Evolutionary conservation across 2,329 filamentous ascomycete species (phyloP), one percentile per base, ranked within the genome.

Genomic region (Calonectria pauciramosa): DNA sequence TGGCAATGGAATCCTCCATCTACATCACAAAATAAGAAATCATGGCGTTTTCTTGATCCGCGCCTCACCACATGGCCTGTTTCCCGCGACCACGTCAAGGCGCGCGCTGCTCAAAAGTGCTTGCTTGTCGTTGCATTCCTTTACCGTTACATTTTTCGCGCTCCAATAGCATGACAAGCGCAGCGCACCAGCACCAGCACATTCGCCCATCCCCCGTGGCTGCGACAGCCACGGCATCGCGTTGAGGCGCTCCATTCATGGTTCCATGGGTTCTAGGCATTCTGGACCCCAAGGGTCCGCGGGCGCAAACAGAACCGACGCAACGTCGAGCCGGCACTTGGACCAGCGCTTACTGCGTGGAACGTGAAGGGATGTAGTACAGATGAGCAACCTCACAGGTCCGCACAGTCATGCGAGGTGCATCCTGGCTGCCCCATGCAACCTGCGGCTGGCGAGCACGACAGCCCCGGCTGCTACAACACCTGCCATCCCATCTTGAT

Each of bases 61-160:
- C 56, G 54, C 34, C 60, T 54, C n/a, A 14, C 28, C 47, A 26
- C 51, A 56, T 70, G 60, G 59, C 67, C 66, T 68, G 59, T 64
- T 70, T 51, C 32, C 59, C 51, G 49, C 38, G 32, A 13, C 59
- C 51, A n/a, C 38, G 38, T 63, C 34, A 23, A 41, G 38, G 49
- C 52, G 59, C 26, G 23, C 59, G 49, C 34, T 26, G 34, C 51
- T 34, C 47, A 60, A 56, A 49, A 44, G 41, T 52, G 66, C 52
- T 41, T 38, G 41, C 44, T 68, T 32, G 54, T 30, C 10, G 66
- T 36, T 26, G 30, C 47, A 59, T 28, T 54, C n/a, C 23, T 51
- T 8, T 64, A 63, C 47, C 23, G 68, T 70, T 54, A 34, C 59
- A 70, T 73, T 73, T 60, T 73, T 70, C 47, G 71, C 66, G 71